These are phyloP conservation scores for Teratosphaeria epicoccoides DNA, from an alignment of 2,329 filamentous ascomycete genomes.

Conservation along the genomic window DNA sequence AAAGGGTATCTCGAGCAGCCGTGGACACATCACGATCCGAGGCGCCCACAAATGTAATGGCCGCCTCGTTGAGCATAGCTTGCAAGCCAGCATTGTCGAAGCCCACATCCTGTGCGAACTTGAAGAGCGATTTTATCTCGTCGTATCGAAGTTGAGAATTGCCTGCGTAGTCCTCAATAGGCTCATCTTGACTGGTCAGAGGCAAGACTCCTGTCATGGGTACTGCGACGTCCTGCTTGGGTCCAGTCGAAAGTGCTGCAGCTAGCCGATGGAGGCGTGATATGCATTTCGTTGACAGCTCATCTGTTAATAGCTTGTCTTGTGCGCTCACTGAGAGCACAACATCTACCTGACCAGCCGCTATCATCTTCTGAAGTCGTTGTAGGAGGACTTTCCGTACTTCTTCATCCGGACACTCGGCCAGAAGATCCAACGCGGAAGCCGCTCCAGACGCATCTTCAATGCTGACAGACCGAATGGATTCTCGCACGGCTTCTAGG, in stretches of 20 bases:
- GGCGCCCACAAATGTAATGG: slow-evolving; percentile 1
- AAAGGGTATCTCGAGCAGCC: background rate
- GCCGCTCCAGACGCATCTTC: background rate
- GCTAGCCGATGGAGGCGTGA: background rate
- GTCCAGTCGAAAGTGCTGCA: background rate
- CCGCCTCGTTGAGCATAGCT: slow-evolving; percentile 2
- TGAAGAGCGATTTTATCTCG: background rate
- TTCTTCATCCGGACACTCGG: slow-evolving; percentile 6
- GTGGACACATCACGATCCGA: background rate
- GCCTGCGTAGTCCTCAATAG: background rate
- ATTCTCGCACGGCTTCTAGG: slow-evolving; percentile 7
- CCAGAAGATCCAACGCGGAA: slow-evolving; percentile 1
- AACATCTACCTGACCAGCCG: slow-evolving; percentile 1
- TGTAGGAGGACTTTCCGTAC: background rate
- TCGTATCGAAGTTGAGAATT: background rate
- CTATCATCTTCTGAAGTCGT: slow-evolving; percentile 1
- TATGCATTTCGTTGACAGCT: background rate
- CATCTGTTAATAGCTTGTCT: background rate
- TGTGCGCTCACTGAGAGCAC: background rate
- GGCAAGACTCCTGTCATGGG: background rate
- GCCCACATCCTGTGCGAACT: background rate
- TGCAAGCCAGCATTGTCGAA: background rate
- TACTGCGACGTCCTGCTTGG: background rate
- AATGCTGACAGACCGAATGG: background rate
- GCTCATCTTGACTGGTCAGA: background rate